Conservation (phyloP, 192 early-diverging fungal species). For the Cladochytrium replicatum region DNA sequence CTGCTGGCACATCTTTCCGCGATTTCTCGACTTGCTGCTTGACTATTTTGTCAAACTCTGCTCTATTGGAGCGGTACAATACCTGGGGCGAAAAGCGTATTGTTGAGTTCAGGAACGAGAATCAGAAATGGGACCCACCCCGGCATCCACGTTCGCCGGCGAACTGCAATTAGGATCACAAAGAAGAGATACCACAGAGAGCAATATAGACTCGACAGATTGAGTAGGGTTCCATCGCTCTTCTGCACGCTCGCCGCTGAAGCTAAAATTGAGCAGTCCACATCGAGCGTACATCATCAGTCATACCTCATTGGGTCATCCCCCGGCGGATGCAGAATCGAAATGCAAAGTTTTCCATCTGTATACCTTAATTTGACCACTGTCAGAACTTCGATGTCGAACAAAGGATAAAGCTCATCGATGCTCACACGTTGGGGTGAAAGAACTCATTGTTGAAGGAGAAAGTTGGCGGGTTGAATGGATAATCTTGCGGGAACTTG, state of each 20-base stretch:
- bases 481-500: slow-evolving; percentile 48
- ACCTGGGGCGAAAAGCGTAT: slow-evolving; percentile 14
- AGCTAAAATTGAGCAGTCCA: not conserved
- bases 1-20: slow-evolving; percentile 41
- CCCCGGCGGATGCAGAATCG: slow-evolving; percentile 49
- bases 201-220: slow-evolving; percentile 38
- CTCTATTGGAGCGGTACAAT: slow-evolving; percentile 31
- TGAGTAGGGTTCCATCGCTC: slow-evolving; percentile 82
- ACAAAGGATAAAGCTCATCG: slow-evolving; percentile 1
- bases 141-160: slow-evolving; percentile 52
- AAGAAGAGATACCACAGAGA: slow-evolving; percentile 41
- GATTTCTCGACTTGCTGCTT: slow-evolving; percentile 37
- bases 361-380: slow-evolving; percentile 28
- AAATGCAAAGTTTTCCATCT: slow-evolving; percentile 47
- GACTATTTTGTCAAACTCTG: slow-evolving; percentile 28
- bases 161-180: slow-evolving; percentile 45
- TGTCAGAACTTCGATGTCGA: slow-evolving; percentile 8
- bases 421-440: slow-evolving; percentile 42
- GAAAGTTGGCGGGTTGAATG: slow-evolving; percentile 49
- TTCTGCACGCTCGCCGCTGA: slow-evolving; percentile 57
- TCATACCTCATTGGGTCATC: slow-evolving; percentile 40
- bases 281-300: not conserved
- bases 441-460: slow-evolving; percentile 39
- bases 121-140: slow-evolving; percentile 12
- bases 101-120: slow-evolving; percentile 2